Base-by-base conservation (phyloP, 108 stramenopile species). In the Pelagomonas calceolata region DNA sequence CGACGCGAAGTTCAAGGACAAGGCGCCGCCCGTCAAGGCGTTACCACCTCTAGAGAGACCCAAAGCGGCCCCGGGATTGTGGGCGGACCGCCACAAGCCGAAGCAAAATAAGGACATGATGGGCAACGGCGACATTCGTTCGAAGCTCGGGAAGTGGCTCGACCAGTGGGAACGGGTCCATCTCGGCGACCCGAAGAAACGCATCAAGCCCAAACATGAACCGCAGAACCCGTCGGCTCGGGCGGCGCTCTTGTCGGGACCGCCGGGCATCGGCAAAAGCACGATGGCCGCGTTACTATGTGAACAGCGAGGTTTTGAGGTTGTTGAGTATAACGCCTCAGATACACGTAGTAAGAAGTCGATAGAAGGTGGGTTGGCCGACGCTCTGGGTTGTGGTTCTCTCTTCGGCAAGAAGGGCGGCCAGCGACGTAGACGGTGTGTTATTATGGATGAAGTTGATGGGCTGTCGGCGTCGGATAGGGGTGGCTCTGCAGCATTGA, bases 371-470 rank as follows among this genome's bases (percentile, higher is more conserved):
- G 71, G 66, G 30, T 74, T 96, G 21, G 89, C 87, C 26, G 92
- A 93, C 65, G 85, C 92, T 30, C 86, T 90, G 16, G 92, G 90
- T 65, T 86, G 87, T 0, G 12, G 34, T 46, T 16, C 21, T 1
- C 4, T 1, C 21, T 16, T 60, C 51, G 26, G 3, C 21, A 16
- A 26, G 21, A 26, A 16, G 51, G 51, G 51, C 21, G 39, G 9
- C 39, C 18, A 16, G 51, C n/a, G 64, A 0, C 51, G 51, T 64
- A 81, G 84, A 73, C 91, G 94, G 21, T 81, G 88, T 66, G 81
- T 99, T 33, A 87, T 99, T 70, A 99, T 99, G 98, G 98, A 99
- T 79, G 98, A 99, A 83, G 96, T 99, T n/a, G 98, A 99, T 77
- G 98, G 98, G 29, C 95, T 99, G 95, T 91, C 91, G 63, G 93